Evolutionary conservation across 2,329 filamentous ascomycete genomes (phyloP), one percentile per base, ranked within the genome.

Genomic region (Scortechinia acanthostroma): DNA sequence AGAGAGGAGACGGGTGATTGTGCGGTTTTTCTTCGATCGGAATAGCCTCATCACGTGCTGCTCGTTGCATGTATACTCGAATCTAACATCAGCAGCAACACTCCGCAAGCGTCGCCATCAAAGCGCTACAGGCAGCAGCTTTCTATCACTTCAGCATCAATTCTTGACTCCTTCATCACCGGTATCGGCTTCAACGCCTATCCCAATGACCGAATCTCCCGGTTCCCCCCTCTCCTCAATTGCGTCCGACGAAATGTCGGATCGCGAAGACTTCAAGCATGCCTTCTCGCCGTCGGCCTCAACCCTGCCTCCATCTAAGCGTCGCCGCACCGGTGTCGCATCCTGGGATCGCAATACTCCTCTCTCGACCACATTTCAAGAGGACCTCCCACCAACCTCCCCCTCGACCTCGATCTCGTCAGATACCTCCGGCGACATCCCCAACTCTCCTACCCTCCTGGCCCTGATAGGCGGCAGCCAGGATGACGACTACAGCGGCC

Each of bases 401-500:
- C 53, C 50, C 44, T 58, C 49, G 17, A 48, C 51, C 45, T 57
- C 51, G 43, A 48, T 52, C 20, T 52, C 46, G 42, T 50, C 50
- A 20, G 46, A 47, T 14, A 37, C 42, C 4, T 43, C 43, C 47
- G 46, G 54, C 49, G 23, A 68, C 45, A 60, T 71, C 33, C 69
- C 69, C 30, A 66, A 64, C 48, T 71, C 68, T 4, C 57, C 57
- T 14, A 54, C 50, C 50, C 62, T 53, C 28, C 53, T 56, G 47
- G 61, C 56, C 47, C 59, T 60, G 47, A 62, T 67, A 43, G 66
- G 66, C 2, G 60, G 58, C 46, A 59, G 56, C 45, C 56, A 64
- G 46, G 65, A 68, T 45, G 65, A 68, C 35, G 65, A 68, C 44
- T 68, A 69, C 48, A 68, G 63, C 44, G 67, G 66, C n/a, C 58